A percentile compares a stretch with the other conserved stretches of the same genome.
phyloP scores from a whole-genome alignment of 73 alveolate species.

The Uronychia setigera region DNA sequence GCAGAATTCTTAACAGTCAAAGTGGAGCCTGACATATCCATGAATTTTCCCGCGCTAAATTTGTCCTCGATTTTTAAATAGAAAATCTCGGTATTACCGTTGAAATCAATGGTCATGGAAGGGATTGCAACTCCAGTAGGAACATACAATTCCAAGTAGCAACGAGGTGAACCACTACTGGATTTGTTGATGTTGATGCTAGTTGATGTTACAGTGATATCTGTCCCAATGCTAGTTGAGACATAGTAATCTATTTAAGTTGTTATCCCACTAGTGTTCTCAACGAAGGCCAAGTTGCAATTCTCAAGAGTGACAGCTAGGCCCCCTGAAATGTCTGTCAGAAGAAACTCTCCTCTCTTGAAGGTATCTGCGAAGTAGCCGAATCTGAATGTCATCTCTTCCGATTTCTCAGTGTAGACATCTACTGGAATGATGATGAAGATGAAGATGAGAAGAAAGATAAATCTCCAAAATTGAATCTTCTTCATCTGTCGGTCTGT shows the following conservation, averaged over 20 bases:
- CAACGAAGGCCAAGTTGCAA: neutral
- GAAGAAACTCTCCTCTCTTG: neutral
- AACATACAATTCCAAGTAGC: neutral
- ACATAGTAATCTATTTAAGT: neutral
- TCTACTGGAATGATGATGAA: neutral
- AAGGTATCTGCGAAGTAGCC: slow-evolving; percentile 18
- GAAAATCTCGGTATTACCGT: slow-evolving; percentile 4
- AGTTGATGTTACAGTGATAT: neutral
- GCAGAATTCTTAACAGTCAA: neutral
- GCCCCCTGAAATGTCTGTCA: neutral
- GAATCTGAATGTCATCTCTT: neutral
- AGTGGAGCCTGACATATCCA: neutral
- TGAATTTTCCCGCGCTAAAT: neutral
- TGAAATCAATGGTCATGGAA: neutral
- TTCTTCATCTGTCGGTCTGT: neutral
- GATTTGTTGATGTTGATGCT: neutral
- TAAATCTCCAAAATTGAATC: neutral
- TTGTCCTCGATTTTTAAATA: neutral
- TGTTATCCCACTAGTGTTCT: neutral
- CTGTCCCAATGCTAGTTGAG: neutral
- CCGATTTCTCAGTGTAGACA: neutral
- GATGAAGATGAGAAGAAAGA: neutral
- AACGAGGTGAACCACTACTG: neutral
- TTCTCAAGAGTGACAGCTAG: neutral
- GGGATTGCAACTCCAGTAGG: slow-evolving; percentile 13